Evolutionary conservation across 2,329 filamentous ascomycete species (phyloP), one percentile per base, ranked within the genome.

Genomic region (Penicillium sp.): DNA sequence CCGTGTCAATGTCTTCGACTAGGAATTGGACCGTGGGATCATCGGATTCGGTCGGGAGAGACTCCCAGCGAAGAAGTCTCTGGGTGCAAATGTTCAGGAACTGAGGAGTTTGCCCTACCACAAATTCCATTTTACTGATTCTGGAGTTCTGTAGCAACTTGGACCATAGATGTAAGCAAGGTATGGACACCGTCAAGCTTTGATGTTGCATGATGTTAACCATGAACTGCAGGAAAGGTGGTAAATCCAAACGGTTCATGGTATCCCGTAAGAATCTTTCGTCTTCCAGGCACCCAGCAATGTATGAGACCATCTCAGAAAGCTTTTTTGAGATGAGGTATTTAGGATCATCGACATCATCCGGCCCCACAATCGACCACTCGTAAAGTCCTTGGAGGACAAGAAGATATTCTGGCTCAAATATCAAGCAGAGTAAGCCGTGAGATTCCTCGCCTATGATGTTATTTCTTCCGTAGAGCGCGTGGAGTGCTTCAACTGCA

Each of bases 241-340:
- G 78, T 11, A 92, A 76, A 64, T 93, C 85, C 46, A 84, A 75
- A 30, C 77, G 77, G 66, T 70, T 58, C 48, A 61, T 61, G 33
- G 55, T 78, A 50, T 87, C 84, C 30, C 92, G 76, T 37, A 82
- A 76, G 25, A 80, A 76, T 53, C 85, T 86, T 57, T 88, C 89
- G 54, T 88, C 82, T 62, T 93, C 88, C 52, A 96, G 79, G 62
- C 91, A 92, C 56, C 88, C 86, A 14, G 88, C 89, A 13, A 96
- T 76, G 61, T 88, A 88, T 19, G 91, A 92, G 9, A 96, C 77
- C 75, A 95, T 82, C 88, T 99, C 93, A 1, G 91, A 90, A 39
- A 97, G 82, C 70, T 95, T 96, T 74, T 97, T 97, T 34, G 88
- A 84, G 59, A 96, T 83, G 47, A 89, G 83, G 67, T 99, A 97